phyloP scores from a whole-genome alignment of 495 filamentous ascomycete genomes.

The Letharia lupina region DNA sequence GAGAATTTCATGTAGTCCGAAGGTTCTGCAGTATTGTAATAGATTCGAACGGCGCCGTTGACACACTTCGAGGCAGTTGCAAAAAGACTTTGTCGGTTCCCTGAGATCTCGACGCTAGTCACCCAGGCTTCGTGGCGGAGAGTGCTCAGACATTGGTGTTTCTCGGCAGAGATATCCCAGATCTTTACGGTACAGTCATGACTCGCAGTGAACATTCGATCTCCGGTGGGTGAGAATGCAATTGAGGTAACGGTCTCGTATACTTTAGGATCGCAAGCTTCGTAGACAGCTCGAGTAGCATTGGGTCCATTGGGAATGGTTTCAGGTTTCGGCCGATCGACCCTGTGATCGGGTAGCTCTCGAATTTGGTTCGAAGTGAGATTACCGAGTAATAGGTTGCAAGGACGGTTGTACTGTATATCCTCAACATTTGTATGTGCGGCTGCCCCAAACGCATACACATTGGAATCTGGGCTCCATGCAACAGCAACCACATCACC shows the following conservation, averaged over 20 bases:
- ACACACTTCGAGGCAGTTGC: constrained; percentile 43
- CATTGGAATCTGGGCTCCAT: constrained; percentile 43
- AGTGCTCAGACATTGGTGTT: constrained; percentile 37
- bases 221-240: constrained; percentile 52
- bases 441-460: constrained; percentile 55
- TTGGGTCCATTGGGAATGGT: constrained; percentile 41
- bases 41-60: constrained; percentile 30
- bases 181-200: constrained; percentile 74
- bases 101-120: constrained; percentile 57
- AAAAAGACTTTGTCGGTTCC: constrained; percentile 33
- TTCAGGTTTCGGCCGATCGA: constrained; percentile 44
- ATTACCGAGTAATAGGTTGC: constrained; percentile 72
- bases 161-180: constrained; percentile 48
- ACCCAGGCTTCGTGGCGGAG: constrained; percentile 61
- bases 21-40: constrained; percentile 24
- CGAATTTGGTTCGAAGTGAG: constrained; percentile 42
- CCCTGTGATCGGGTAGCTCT: constrained; percentile 64
- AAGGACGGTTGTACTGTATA: constrained; percentile 74
- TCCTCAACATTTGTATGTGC: constrained; percentile 66
- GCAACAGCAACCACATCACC: constrained; percentile 41
- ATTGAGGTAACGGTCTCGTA: constrained; percentile 73
- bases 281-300: constrained; percentile 46
- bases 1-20: constrained; percentile 32
- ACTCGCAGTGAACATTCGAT: constrained; percentile 63
- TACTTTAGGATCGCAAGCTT: constrained; percentile 58